A percentile compares a stretch with the other conserved stretches of the same genome.
These are phyloP conservation scores for Rubia yunnanensis DNA, from an alignment of 257 asterid species.

Conservation along the genomic window DNA sequence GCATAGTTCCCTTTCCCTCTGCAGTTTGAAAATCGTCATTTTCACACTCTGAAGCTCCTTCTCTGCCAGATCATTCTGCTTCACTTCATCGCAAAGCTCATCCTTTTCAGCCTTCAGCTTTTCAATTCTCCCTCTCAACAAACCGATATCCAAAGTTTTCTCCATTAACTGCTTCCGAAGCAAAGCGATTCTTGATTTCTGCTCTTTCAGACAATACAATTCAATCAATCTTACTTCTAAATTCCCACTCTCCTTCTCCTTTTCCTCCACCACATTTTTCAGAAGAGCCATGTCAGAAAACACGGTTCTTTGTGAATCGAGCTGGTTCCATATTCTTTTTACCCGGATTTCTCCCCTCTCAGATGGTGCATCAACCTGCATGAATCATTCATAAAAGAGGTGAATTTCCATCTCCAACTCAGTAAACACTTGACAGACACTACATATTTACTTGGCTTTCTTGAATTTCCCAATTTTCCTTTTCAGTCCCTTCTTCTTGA, in stretches of 20 bases:
- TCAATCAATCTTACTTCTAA: conserved; percentile 10
- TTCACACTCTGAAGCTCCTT: conserved; percentile 7
- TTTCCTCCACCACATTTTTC: conserved; percentile 8
- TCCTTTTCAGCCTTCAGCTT: conserved; percentile 2
- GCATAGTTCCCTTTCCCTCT: conserved; percentile 2
- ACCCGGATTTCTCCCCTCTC: conserved; percentile 4
- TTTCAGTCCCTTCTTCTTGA: conserved; percentile 1
- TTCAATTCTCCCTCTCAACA: background rate
- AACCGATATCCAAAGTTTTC: conserved; percentile 4
- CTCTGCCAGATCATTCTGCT: conserved; percentile 8
- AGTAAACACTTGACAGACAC: background rate
- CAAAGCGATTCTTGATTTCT: conserved; percentile 7
- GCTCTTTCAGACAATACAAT: conserved; percentile 12
- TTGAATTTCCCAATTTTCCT: conserved; percentile 4
- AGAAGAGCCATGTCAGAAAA: conserved; percentile 7
- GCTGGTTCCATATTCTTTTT: background rate
- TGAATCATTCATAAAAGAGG: background rate
- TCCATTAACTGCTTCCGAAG: conserved; percentile 8
- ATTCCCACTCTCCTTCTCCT: conserved; percentile 1
- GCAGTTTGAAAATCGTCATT: conserved; percentile 1
- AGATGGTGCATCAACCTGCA: conserved; percentile 12
- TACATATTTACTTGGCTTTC: conserved; percentile 1
- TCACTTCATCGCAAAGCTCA: conserved; percentile 2
- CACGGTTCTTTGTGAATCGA: background rate
- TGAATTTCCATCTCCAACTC: background rate